Conservation (phyloP, 768 basidiomycete species). For the Hygrocybe punicea region DNA sequence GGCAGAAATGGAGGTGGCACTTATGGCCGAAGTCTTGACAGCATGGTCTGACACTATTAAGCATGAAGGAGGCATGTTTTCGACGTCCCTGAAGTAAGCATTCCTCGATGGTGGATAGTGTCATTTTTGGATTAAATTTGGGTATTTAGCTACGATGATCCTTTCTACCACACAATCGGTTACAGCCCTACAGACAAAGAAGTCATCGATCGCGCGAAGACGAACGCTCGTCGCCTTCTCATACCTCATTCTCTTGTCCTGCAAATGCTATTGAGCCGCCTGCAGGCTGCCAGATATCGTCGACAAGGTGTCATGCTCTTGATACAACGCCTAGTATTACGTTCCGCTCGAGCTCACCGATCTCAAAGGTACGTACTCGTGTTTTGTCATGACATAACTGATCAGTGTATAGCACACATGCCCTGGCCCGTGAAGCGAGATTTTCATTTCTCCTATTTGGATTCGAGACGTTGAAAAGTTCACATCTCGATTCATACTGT, state of each 20-base stretch:
- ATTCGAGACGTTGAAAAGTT: constrained; percentile 87
- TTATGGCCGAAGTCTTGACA: constrained; percentile 82
- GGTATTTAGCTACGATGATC: constrained; percentile 74
- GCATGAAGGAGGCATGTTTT: constrained; percentile 80
- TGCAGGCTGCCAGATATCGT: constrained; percentile 91
- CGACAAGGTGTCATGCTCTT: constrained; percentile 80
- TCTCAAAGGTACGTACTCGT: constrained; percentile 63
- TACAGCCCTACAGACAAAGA: constrained; percentile 91
- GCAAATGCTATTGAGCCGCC: constrained; percentile 84
- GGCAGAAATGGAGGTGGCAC: constrained; percentile 71
- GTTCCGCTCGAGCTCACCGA: constrained; percentile 68
- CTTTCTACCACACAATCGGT: constrained; percentile 79
- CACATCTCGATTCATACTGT: constrained; percentile 75
- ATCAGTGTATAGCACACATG: constrained; percentile 65
- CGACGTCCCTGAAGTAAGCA: constrained; percentile 71
- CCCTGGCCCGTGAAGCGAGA: constrained; percentile 83
- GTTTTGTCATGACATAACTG: not conserved
- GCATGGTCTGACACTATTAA: constrained; percentile 86
- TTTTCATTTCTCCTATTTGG: constrained; percentile 92
- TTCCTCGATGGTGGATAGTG: not conserved
- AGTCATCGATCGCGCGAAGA: constrained; percentile 67
- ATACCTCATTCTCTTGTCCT: constrained; percentile 81
- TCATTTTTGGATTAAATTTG: not conserved
- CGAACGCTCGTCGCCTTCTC: constrained; percentile 69
- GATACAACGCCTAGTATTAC: constrained; percentile 77